Evolutionary conservation across 2,329 filamentous ascomycete genomes (phyloP).

Genomic region (Botrytis fabae): DNA sequence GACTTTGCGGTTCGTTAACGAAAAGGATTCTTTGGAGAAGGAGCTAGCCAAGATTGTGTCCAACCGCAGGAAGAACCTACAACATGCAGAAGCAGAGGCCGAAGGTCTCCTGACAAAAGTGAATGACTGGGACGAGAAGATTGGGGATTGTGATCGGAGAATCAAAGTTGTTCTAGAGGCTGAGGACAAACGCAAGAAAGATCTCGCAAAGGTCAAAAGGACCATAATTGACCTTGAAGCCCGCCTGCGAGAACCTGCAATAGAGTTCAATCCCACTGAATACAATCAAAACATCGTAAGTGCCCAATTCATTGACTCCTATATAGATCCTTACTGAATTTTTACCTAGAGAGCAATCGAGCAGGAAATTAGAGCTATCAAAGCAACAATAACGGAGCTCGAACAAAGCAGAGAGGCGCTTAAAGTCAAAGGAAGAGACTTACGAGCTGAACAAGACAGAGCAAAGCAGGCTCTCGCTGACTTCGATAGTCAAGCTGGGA

Average conservation of each 20-base stretch:
- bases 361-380: slow-evolving; percentile 54
- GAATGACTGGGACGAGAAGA: slow-evolving; percentile 45
- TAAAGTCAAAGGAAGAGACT: slow-evolving; percentile 41
- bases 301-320: slow-evolving; percentile 26
- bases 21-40: slow-evolving; percentile 66
- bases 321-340: background rate
- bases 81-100: slow-evolving; percentile 53
- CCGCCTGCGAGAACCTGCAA: slow-evolving; percentile 60
- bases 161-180: slow-evolving; percentile 54
- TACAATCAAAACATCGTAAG: slow-evolving; percentile 74
- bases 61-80: slow-evolving; percentile 55
- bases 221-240: slow-evolving; percentile 65
- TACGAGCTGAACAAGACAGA: slow-evolving; percentile 44
- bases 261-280: slow-evolving; percentile 65
- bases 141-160: slow-evolving; percentile 45
- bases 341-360: slow-evolving; percentile 56
- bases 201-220: slow-evolving; percentile 51
- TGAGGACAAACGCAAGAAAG: slow-evolving; percentile 51
- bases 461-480: slow-evolving; percentile 53
- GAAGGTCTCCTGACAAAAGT: slow-evolving; percentile 44
- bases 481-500: slow-evolving; percentile 73
- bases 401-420: slow-evolving; percentile 35
- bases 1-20: slow-evolving; percentile 64
- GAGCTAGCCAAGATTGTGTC: slow-evolving; percentile 57
- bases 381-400: slow-evolving; percentile 41